Evolutionary conservation across 2,329 filamentous ascomycete genomes (phyloP), one percentile per base, ranked within the genome.

Genomic region (Tolypocladium album): DNA sequence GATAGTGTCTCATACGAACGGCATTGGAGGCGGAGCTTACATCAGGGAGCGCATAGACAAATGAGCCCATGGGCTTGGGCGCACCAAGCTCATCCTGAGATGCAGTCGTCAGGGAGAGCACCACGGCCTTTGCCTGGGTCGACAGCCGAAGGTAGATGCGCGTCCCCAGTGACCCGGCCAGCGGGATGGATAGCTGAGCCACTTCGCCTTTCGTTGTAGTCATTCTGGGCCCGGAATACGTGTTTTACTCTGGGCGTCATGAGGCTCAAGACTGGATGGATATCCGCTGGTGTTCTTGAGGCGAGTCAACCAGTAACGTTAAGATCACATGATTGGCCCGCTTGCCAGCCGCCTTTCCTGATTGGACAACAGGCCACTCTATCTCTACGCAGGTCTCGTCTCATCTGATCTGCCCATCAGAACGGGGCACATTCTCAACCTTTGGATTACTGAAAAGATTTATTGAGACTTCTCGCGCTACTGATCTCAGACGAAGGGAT

Each of bases 41-140:
- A 76, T 96, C 89, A 20, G 94, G 93, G 72, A 99, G 84, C 3
- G 92, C 90, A 71, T 96, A 97, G 55, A 97, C 90, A 70, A 97
- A 93, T 57, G 91, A 96, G 3, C 94, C 93, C 74, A 97, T 81
- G 57, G 82, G 77, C 47, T 82, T 76, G 9, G 79, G 71, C 11
- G 74, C 70, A 15, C 76, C 76, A n/a, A 74, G 71, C 50, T 84
- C 80, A 58, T 83, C 82, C 59, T 77, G 76, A 34, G 79, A 71
- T 4, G 81, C 78, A 0, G 85, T 87, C 1, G 84, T 84, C 55
- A 88, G 74, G 67, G 85, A 84, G n/a, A 88, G 71, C 59, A 85
- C 71, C 59, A 87, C 73, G 38, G 79, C 81, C 66, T 83, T 86
- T 45, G 79, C 74, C 61, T 81, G 81, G 59, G 82, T 77, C 20